Conservation (phyloP, 2,329 filamentous ascomycete species). For the Colletotrichum gloeosporioides region DNA sequence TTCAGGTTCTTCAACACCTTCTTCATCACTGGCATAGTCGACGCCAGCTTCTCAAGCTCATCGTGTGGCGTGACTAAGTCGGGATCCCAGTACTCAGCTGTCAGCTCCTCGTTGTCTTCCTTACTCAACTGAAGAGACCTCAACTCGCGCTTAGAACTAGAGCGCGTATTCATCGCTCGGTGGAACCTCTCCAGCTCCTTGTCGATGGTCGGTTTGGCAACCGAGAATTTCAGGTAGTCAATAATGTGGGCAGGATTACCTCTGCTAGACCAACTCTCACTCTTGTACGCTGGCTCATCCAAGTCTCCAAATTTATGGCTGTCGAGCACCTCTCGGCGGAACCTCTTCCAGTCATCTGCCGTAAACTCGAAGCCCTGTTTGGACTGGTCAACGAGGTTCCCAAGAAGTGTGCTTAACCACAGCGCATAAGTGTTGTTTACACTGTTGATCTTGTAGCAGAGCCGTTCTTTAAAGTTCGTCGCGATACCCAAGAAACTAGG, state of each 20-base stretch:
- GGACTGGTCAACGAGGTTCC: conserved; percentile 60
- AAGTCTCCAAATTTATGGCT: conserved; percentile 8
- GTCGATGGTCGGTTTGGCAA: conserved; percentile 50
- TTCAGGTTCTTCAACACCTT: conserved; percentile 37
- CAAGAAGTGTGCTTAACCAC: conserved; percentile 56
- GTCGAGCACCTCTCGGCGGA: conserved; percentile 35
- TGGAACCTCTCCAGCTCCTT: conserved; percentile 39
- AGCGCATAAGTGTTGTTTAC: conserved; percentile 51
- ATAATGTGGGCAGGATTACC: conserved; percentile 55
- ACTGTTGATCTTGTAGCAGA: conserved; percentile 63
- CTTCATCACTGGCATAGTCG: conserved; percentile 30
- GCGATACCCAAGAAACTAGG: conserved; percentile 65
- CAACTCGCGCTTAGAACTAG: not conserved
- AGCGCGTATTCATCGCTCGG: conserved; percentile 5
- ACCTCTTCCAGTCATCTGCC: conserved; percentile 40
- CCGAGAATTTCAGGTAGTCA: conserved; percentile 64
- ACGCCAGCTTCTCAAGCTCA: conserved; percentile 35
- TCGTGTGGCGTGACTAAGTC: conserved; percentile 40
- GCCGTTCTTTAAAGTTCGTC: conserved; percentile 67
- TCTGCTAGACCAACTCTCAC: conserved; percentile 31
- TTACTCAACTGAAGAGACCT: not conserved
- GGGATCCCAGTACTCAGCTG: conserved; percentile 35
- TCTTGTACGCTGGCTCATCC: conserved; percentile 50
- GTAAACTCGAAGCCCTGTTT: conserved; percentile 61
- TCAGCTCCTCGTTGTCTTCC: not conserved